phyloP scores from a whole-genome alignment of 768 basidiomycete genomes.

The Trametes elegans region DNA sequence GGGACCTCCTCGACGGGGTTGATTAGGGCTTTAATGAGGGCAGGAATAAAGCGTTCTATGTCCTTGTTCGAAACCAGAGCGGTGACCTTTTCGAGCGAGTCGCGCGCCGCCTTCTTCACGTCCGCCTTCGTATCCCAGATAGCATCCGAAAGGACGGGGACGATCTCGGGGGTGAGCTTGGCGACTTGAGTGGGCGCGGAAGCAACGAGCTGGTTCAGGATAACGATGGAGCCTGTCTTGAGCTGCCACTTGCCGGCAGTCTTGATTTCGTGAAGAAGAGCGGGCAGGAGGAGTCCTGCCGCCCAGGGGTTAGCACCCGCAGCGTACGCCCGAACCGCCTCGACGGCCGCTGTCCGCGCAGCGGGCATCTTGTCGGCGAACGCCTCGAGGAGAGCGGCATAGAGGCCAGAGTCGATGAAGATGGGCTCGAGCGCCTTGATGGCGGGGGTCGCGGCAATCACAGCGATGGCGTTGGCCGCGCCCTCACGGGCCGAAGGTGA shows the following conservation, averaged over 20 bases:
- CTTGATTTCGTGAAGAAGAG: slow-evolving; percentile 90
- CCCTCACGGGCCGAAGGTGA: slow-evolving; percentile 88
- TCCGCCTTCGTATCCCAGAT: slow-evolving; percentile 99
- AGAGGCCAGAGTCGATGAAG: slow-evolving; percentile 85
- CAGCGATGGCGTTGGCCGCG: slow-evolving; percentile 69
- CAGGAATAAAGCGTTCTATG: slow-evolving; percentile 94
- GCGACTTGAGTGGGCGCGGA: slow-evolving; percentile 82
- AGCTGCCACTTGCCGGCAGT: slow-evolving; percentile 97
- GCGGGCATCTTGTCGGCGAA: slow-evolving; percentile 95
- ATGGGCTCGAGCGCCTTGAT: slow-evolving; percentile 83
- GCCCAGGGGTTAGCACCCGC: slow-evolving; percentile 89
- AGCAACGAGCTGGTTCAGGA: slow-evolving; percentile 84
- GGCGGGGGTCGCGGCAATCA: slow-evolving; percentile 65
- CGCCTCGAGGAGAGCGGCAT: slow-evolving; percentile 81
- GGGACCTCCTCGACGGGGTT: slow-evolving; percentile 99
- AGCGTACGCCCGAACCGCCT: slow-evolving; percentile 76
- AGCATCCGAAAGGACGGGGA: slow-evolving; percentile 90
- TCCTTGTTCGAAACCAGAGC: slow-evolving; percentile 98
- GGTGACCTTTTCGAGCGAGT: slow-evolving; percentile 91
- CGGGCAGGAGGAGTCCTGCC: slow-evolving; percentile 74
- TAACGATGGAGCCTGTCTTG: slow-evolving; percentile 82
- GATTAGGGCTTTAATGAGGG: slow-evolving; percentile 95
- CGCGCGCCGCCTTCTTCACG: slow-evolving; percentile 97
- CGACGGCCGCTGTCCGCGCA: slow-evolving; percentile 80
- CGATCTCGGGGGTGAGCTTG: slow-evolving; percentile 90